Evolutionary conservation across 163 green algal genomes (phyloP).

Genomic region (Scenedesmus sp.): DNA sequence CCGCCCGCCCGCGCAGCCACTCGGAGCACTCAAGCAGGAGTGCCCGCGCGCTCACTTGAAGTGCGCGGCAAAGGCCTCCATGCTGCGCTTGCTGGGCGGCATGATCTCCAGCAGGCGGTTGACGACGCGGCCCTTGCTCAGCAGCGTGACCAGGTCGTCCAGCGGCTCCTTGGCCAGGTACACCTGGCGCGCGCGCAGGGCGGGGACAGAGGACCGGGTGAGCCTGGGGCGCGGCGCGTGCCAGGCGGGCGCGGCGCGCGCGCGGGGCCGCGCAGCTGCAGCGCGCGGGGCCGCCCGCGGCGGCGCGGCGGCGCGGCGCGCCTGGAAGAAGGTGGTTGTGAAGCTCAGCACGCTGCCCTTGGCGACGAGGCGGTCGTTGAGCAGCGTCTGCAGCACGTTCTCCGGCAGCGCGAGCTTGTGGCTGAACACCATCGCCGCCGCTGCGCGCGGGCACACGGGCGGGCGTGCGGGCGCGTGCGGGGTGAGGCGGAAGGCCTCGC

Average conservation of each 20-base stretch:
- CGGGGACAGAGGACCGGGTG: neutral
- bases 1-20: no score
- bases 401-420: constrained; percentile 91
- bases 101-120: constrained; percentile 93
- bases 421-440: constrained; percentile 86
- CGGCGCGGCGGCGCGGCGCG: no score
- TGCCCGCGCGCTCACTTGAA: constrained; percentile 75
- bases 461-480: no score
- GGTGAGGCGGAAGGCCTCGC: no score
- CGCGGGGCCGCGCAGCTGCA: no score
- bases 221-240: no score
- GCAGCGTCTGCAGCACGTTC: constrained; percentile 84
- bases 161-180: constrained; percentile 79
- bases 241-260: no score
- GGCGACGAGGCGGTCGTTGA: constrained; percentile 93
- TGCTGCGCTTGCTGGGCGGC: constrained; percentile 87
- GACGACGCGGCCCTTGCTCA: constrained; percentile 84
- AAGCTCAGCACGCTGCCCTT: constrained; percentile 88
- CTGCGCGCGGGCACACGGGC: constrained; percentile 51
- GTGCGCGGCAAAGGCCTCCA: constrained; percentile 82
- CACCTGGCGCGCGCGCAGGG: constrained; percentile 55
- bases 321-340: constrained; percentile 72
- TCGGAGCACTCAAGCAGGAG: no score
- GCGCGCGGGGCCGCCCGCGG: no score
- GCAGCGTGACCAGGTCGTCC: constrained; percentile 76